These are phyloP conservation scores for Penicillium silybi DNA, from an alignment of 495 filamentous ascomycete genomes.

Conservation along the genomic window DNA sequence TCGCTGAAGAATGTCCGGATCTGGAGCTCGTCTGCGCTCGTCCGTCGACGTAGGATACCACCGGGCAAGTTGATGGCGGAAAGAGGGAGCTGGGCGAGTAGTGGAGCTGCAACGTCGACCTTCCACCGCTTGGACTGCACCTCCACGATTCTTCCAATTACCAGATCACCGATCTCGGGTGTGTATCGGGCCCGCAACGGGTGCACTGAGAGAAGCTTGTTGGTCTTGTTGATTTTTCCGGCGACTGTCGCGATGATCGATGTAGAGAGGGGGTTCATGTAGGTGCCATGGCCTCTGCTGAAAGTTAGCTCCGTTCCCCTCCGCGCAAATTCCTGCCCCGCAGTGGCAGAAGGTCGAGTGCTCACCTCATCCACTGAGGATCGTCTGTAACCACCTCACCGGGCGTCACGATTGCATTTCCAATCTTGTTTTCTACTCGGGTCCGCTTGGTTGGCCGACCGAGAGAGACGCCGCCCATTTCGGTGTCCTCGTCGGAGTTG, in stretches of 20 bases:
- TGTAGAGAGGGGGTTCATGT: slow-evolving; percentile 52
- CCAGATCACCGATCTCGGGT: slow-evolving; percentile 92
- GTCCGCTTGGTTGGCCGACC: slow-evolving; percentile 36
- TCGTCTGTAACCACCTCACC: slow-evolving; percentile 85
- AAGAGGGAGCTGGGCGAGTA: slow-evolving; percentile 78
- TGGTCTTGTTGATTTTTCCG: slow-evolving; percentile 82
- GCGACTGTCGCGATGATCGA: slow-evolving; percentile 82
- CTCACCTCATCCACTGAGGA: slow-evolving; percentile 93
- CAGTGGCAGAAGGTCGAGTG: background rate
- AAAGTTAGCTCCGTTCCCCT: slow-evolving; percentile 9
- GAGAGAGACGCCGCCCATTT: slow-evolving; percentile 41
- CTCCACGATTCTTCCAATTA: slow-evolving; percentile 88
- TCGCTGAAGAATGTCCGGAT: slow-evolving; percentile 91
- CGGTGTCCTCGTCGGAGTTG: slow-evolving; percentile 61
- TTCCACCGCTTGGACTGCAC: slow-evolving; percentile 89
- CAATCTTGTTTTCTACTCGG: slow-evolving; percentile 27
- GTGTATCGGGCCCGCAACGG: slow-evolving; percentile 91
- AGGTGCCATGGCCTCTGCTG: slow-evolving; percentile 77
- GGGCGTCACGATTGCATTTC: slow-evolving; percentile 70
- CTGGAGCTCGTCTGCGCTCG: slow-evolving; percentile 90
- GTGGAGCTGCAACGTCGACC: slow-evolving; percentile 82
- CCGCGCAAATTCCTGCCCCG: background rate
- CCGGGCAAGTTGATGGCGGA: slow-evolving; percentile 91
- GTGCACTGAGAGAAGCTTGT: slow-evolving; percentile 88
- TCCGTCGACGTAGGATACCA: slow-evolving; percentile 84